Conservation (phyloP, 2,329 filamentous ascomycete genomes). For the Malbranchea zuffiana region DNA sequence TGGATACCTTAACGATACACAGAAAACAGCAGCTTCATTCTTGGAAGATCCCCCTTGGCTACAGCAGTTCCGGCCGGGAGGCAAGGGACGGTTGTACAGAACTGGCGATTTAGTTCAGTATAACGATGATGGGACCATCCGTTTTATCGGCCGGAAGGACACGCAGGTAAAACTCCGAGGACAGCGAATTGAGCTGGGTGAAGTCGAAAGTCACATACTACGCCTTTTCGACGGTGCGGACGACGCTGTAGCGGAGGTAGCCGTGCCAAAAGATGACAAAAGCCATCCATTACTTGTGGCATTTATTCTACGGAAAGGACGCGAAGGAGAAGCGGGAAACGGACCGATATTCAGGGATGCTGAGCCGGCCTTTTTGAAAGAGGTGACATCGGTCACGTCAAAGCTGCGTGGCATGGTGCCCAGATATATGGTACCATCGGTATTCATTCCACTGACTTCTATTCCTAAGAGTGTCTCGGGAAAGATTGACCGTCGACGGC, state of each 20-base stretch:
- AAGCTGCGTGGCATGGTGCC: constrained; percentile 18
- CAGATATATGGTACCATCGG: constrained; percentile 25
- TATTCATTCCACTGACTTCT: constrained; percentile 28
- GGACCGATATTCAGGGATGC: background rate
- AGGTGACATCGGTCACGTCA: too few relatives aligned
- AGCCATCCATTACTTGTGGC: background rate
- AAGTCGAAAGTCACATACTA: constrained; percentile 62
- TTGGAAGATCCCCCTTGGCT: constrained; percentile 50
- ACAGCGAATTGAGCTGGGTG: constrained; percentile 71
- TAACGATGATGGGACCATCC: constrained; percentile 54
- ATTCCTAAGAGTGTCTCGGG: constrained; percentile 31
- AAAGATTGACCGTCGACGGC: constrained; percentile 29
- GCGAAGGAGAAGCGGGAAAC: background rate
- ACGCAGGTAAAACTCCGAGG: constrained; percentile 77
- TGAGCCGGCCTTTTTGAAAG: too few relatives aligned
- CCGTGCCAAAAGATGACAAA: background rate
- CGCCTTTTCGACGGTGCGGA: background rate
- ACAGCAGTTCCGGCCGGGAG: constrained; percentile 30
- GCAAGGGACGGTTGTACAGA: constrained; percentile 55
- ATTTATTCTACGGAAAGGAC: too few relatives aligned
- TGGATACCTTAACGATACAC: constrained; percentile 32
- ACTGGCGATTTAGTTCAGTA: constrained; percentile 76
- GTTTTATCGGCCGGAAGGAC: constrained; percentile 69
- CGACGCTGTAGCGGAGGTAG: constrained; percentile 2
- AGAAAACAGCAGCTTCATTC: constrained; percentile 26